Evolutionary conservation across 2,329 filamentous ascomycete genomes (phyloP).

Genomic region (Whalleya microplaca): DNA sequence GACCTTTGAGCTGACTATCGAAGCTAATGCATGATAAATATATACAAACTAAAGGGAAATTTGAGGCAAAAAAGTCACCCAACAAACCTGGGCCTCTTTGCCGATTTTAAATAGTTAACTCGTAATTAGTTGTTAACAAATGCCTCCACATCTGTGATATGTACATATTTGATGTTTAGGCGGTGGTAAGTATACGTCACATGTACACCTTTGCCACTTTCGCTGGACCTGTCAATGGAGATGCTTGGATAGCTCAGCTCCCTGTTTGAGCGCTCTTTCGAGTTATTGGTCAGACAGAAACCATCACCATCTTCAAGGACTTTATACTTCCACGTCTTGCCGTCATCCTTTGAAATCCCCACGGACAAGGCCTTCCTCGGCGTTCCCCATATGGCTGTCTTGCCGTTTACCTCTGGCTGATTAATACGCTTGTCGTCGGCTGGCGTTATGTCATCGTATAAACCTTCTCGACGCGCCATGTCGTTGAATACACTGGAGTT

Average conservation of each 20-base stretch:
- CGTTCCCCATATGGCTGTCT: slow-evolving; percentile 48
- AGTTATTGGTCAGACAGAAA: slow-evolving; percentile 51
- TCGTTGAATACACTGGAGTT: slow-evolving; percentile 40
- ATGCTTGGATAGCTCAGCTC: slow-evolving; percentile 51
- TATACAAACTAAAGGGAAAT: no score
- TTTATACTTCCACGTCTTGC: slow-evolving; percentile 42
- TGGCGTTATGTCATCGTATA: slow-evolving; percentile 50
- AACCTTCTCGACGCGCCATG: slow-evolving; percentile 41
- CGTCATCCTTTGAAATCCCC: slow-evolving; percentile 41
- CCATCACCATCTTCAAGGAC: slow-evolving; percentile 49
- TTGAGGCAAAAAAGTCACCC: no score
- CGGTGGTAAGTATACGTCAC: slow-evolving; percentile 48
- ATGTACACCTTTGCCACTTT: slow-evolving; percentile 30
- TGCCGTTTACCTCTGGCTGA: slow-evolving; percentile 41
- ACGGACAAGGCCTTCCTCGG: slow-evolving; percentile 42
- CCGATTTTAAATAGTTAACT: background rate
- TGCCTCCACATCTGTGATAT: slow-evolving; percentile 31
- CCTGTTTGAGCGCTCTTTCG: slow-evolving; percentile 43
- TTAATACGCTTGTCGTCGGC: slow-evolving; percentile 44
- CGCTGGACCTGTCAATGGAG: slow-evolving; percentile 28
- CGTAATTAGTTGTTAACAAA: slow-evolving; percentile 25
- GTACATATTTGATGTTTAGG: slow-evolving; percentile 46
- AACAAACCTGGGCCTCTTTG: no score
- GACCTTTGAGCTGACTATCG: no score
- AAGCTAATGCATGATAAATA: no score